Conservation (phyloP, 148 eudicot genomes). For the Fagopyrum homotropicum region DNA sequence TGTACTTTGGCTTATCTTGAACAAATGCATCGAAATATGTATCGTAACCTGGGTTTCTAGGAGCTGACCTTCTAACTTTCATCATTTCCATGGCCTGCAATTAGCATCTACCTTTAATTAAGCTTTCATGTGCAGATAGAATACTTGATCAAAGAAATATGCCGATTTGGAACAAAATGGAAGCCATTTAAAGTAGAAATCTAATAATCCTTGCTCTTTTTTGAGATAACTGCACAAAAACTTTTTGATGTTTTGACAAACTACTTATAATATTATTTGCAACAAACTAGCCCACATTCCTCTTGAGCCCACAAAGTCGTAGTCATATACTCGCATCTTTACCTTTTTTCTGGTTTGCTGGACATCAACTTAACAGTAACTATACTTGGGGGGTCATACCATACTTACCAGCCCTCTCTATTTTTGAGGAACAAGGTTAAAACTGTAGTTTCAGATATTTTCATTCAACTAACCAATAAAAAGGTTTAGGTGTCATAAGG, state of each 20-base stretch:
- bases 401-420: no score
- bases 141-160: not conserved
- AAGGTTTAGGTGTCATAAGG: no score
- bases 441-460: no score
- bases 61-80: slow-evolving; percentile 49
- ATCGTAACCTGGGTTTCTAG: slow-evolving; percentile 50
- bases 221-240: not conserved
- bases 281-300: not conserved
- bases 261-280: not conserved
- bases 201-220: not conserved
- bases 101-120: slow-evolving; percentile 8
- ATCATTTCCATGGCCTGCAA: slow-evolving; percentile 93
- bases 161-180: no score
- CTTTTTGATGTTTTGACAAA: not conserved
- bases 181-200: not conserved
- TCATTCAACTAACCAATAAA: no score
- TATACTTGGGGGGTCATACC: no score
- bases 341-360: no score
- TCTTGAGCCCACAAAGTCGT: no score
- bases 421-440: no score
- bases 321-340: no score
- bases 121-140: not conserved
- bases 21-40: slow-evolving; percentile 78
- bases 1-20: slow-evolving; percentile 33
- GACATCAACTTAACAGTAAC: no score